Base-by-base conservation (phyloP, 225 moss, liverwort and hornwort species). In the Polytrichum commune region DNA sequence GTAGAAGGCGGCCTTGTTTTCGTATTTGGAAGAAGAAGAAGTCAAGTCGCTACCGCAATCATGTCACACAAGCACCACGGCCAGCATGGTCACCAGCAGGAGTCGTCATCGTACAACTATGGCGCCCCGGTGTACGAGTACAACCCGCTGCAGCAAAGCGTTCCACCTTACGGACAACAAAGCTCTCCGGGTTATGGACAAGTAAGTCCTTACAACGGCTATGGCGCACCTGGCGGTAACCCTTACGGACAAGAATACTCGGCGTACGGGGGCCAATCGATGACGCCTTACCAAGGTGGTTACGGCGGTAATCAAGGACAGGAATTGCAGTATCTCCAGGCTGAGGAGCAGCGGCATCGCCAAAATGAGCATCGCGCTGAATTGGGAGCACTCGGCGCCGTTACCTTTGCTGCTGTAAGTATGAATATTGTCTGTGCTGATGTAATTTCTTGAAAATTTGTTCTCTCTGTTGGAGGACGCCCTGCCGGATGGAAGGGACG, bases 391-490 rank as follows among this genome's bases (percentile, higher is more conserved):
- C 35, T 73, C 16, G 73, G 46, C 16, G 64, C 73, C 25, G 73
- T 27, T 19, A 65, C 73, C 55, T 73, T 64, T 13, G 73, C 73
- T 73, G 30, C 64, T 26, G 73, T 73, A 54, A 73, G 64, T 66
- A 19, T 38, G 10, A 27, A 38, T 26, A 1, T 5, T 26, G 4
- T 30, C 22, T 20, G 58, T 7, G 58, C 24, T 23, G 58, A 58
- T 58, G 58, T 23, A 6, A 9, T 20, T 20, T 20, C 24, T 58
- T 58, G 6, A 23, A 58, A 58, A 19, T 0, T 22, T n/a, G 22
- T 6, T 23, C 6, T 23, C 13, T 58, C 22, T 58, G 6, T 58
- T 20, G 22, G 24, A 58, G 24, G 58, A 57, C 20, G 5, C 57
- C 20, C 22, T 19, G 20, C 6, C 57, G n/a, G 6, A 57, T 57